A percentile compares a stretch with the other conserved stretches of the same genome.
Evolutionary conservation across 176 grass and related monocot species (phyloP).

Genomic region (Tillandsia fasciculata): DNA sequence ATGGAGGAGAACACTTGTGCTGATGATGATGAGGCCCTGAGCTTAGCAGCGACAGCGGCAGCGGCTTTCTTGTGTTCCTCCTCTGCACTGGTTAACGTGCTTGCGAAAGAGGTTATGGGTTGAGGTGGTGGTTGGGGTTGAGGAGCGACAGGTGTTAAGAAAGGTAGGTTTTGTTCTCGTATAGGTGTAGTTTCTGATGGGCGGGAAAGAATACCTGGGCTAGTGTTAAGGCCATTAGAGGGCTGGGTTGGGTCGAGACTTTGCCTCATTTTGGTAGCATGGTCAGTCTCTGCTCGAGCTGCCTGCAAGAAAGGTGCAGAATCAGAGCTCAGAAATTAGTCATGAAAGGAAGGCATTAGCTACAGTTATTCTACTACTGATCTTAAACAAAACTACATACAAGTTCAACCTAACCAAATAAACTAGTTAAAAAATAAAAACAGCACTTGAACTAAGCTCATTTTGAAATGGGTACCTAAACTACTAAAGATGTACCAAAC

Average conservation of each 20-base stretch:
- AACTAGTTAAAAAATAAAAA: too few relatives aligned
- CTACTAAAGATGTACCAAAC: too few relatives aligned
- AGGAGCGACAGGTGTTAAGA: constrained; percentile 14
- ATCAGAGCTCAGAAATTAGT: constrained; percentile 1
- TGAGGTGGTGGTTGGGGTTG: constrained; percentile 29
- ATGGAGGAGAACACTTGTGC: constrained; percentile 58
- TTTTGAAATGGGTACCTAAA: too few relatives aligned
- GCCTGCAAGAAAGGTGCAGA: constrained; percentile 28
- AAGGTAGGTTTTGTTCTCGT: constrained; percentile 15
- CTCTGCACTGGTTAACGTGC: constrained; percentile 23
- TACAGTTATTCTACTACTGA: not conserved
- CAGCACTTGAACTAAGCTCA: too few relatives aligned
- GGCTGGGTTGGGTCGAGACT: constrained; percentile 14
- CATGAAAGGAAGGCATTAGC: too few relatives aligned
- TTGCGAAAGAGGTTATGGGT: constrained; percentile 26
- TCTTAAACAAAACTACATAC: not conserved
- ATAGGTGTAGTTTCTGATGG: constrained; percentile 25
- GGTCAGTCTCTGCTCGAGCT: constrained; percentile 34
- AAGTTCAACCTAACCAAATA: not conserved
- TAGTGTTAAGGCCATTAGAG: constrained; percentile 12
- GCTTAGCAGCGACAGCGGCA: constrained; percentile 84
- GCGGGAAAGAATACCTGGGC: constrained; percentile 17
- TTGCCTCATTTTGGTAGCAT: constrained; percentile 28
- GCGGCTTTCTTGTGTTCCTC: constrained; percentile 75
- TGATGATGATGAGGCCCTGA: constrained; percentile 67